Evolutionary conservation across 1,284 basidiomycete genomes (phyloP), one percentile per base, ranked within the genome.

Genomic region (Cryptococcus sp.): DNA sequence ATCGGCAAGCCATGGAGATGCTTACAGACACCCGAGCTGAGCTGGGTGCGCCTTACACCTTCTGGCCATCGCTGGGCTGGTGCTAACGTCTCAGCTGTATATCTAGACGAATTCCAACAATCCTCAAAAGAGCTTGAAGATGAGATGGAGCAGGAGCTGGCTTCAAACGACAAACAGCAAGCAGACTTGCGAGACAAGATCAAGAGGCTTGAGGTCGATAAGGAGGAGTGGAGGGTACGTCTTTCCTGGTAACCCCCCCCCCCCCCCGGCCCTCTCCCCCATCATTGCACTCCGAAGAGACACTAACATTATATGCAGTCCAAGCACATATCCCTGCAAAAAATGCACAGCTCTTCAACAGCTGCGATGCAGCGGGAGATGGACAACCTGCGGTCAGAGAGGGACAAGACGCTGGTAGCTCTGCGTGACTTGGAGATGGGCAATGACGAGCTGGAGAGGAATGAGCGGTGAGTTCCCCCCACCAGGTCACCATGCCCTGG

Each of bases 111-210:
- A 63, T 95, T 95, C 72, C 90, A 94, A 66, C 80, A 85, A 59
- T 89, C 89, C 46, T 92, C 89, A 74, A 91, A 89, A 78, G 91
- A 95, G 68, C 83, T 96, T 36, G 93, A 96, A 79, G 87, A 92
- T 61, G 92, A 96, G 77, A 80, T 96, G 40, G 91, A 94, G 80
- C 84, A 84, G 63, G 93, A 96, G 73, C 80, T 96, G 49, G 87
- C 88, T 67, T 82, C 87, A 49, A 92, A 89, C 46, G 92, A 96
- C 79, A 87, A 87, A 74, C 82, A 86, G 13, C 88, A 95, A 76
- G 83, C 85, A 67, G 89, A 92, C 44, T 82, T 95, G 52, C 85
- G 83, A 76, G 80, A 85, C 57, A 88, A 87, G 76, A 85, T 86
- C 21, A 82, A 85, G 47, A 83, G 82, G 59, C 82, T 89, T 38